Base-by-base conservation (phyloP, 2,329 filamentous ascomycete genomes). In the Sporothrix sp. region DNA sequence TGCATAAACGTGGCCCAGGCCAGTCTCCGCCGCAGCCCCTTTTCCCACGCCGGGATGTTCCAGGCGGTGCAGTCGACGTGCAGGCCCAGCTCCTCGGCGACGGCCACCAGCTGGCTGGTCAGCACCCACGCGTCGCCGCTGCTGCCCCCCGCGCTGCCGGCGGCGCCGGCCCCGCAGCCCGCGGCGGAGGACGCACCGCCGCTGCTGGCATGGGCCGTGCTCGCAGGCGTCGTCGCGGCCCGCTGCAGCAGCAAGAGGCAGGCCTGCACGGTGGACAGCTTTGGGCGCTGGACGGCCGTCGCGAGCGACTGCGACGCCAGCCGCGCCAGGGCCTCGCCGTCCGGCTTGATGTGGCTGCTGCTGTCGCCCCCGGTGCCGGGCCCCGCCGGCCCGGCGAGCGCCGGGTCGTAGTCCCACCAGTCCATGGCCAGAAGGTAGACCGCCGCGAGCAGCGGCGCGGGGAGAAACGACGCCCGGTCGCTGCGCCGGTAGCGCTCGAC, bases 1-100 rank as follows among this genome's bases (percentile, higher is more conserved):
- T 95, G 88, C 84, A 94, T 91, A 64, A 93, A 95, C 46, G 95
- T 67, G 2, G 87, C 89, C 89, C 90, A 95, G 1, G 87, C 88
- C 37, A 95, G 76, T 44, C 90, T 79, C 64, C 91, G 93, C 54
- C 90, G 77, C 52, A 95, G 66, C 0, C 87, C 85, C 58, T 85
- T 84, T 65, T 95, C 89, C 88, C 89, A 95, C 0, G 76, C 75
- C 25, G 89, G 87, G 49, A 95, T 91, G 55, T 87, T 87, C 90
- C 90, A 95, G 48, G 74, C 73, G 5, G 84, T 80, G 68, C 88
- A 95, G 66, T 95, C 88, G 36, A 95, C 79, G 64, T 96, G 89
- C 35, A 96, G 71, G 42, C 90, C 90, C 3, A 96, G 75, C 65
- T 95, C 88, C 64, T 95, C 89, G 1, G 80, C 84, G 37, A 93